Percentiles rank a stretch among this genome's conserved stretches.
Evolutionary conservation across 1,139 yeast genomes (phyloP).

Genomic region (Yamadazyma jaroonii): DNA sequence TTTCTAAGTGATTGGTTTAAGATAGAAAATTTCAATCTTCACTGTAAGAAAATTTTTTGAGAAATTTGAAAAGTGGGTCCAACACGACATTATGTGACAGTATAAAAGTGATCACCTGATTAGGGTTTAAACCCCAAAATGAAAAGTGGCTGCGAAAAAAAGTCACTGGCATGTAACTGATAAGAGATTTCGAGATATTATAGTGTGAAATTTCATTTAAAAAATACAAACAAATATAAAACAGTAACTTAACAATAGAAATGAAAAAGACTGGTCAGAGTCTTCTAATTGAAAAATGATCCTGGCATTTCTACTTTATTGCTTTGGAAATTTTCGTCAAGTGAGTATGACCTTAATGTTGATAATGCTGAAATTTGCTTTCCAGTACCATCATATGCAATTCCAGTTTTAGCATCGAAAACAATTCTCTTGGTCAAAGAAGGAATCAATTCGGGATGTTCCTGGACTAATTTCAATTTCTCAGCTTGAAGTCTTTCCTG

Average conservation of each 20-base stretch:
- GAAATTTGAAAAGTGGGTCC: slow-evolving; percentile 5
- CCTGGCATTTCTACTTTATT: slow-evolving; percentile 16
- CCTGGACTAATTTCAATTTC: slow-evolving; percentile 9
- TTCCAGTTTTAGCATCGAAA: slow-evolving; percentile 24
- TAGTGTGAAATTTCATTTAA: background rate
- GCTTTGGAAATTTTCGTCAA: slow-evolving; percentile 9
- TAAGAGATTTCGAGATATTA: background rate
- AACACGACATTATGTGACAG: slow-evolving; percentile 4
- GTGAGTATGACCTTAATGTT: slow-evolving; percentile 12
- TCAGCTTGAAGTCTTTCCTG: slow-evolving; percentile 10
- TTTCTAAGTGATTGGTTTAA: slow-evolving; percentile 16
- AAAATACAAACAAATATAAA: background rate
- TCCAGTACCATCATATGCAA: slow-evolving; percentile 22
- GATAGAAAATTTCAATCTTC: slow-evolving; percentile 9
- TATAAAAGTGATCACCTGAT: slow-evolving; percentile 1
- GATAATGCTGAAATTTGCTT: slow-evolving; percentile 15
- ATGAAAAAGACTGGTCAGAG: background rate
- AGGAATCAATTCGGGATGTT: slow-evolving; percentile 15
- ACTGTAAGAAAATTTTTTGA: slow-evolving; percentile 16
- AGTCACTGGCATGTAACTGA: background rate
- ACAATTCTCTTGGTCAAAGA: slow-evolving; percentile 16
- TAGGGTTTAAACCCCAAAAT: slow-evolving; percentile 10
- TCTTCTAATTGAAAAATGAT: slow-evolving; percentile 11
- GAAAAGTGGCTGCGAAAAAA: background rate
- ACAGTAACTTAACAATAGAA: slow-evolving; percentile 1